Evolutionary conservation across 495 filamentous ascomycete species (phyloP).

Genomic region (Rusavskia elegans): DNA sequence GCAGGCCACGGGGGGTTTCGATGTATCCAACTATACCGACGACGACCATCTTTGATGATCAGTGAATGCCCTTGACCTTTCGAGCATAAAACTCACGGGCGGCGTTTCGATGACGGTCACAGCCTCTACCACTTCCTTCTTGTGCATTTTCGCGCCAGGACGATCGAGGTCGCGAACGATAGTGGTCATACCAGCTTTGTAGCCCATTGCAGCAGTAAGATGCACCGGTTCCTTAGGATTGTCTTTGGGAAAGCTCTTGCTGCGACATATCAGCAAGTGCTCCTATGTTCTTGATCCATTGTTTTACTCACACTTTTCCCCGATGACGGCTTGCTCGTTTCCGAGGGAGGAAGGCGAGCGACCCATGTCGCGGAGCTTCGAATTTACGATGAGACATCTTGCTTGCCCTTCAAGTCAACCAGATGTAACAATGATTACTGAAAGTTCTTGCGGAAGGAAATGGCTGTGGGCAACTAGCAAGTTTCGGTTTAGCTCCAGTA

Average conservation of each 20-base stretch:
- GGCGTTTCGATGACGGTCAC: constrained; percentile 98
- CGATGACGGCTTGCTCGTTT: constrained; percentile 94
- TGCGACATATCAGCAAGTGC: constrained; percentile 18
- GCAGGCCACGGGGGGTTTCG: constrained; percentile 98
- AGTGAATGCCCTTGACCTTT: constrained; percentile 28
- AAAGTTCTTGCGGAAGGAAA: too few species aligned
- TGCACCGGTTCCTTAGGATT: constrained; percentile 99
- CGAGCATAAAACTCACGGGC: constrained; percentile 53
- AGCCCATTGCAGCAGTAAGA: constrained; percentile 95
- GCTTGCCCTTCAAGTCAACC: not conserved
- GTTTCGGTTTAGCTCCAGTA: not conserved
- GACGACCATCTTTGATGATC: constrained; percentile 82
- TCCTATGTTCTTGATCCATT: not conserved
- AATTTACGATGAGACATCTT: constrained; percentile 60
- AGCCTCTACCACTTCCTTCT: constrained; percentile 99
- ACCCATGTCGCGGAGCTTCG: constrained; percentile 92
- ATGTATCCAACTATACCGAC: constrained; percentile 99
- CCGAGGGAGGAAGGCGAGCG: constrained; percentile 88
- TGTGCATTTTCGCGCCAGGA: constrained; percentile 98
- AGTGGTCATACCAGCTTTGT: constrained; percentile 99
- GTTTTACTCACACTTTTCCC: constrained; percentile 72
- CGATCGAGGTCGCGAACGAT: constrained; percentile 99
- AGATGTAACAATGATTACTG: too few species aligned
- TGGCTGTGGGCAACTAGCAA: not conserved
- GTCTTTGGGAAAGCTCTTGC: constrained; percentile 94